Conservation (phyloP, 257 asterid species). For the Nicotiana tabacum region DNA sequence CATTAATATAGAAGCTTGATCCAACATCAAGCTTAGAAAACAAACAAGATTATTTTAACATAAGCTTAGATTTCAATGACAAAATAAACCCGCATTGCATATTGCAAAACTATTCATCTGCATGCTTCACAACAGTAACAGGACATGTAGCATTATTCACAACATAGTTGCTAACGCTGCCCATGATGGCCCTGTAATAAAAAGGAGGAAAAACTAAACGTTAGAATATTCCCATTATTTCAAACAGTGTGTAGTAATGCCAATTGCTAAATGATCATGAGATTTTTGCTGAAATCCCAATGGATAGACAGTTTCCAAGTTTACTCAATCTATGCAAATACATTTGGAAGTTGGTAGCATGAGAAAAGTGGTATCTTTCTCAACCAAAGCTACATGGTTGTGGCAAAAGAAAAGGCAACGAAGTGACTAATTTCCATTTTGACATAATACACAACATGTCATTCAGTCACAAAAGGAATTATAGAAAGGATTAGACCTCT, state of each 20-base stretch:
- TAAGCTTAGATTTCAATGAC: not conserved
- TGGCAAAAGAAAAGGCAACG: not conserved
- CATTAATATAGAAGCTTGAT: not conserved
- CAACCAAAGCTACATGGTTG: not conserved
- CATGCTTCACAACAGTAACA: slow-evolving; percentile 71
- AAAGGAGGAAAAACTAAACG: slow-evolving; percentile 3
- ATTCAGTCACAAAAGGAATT: not conserved
- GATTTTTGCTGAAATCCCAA: not conserved
- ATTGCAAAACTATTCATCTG: slow-evolving; percentile 31
- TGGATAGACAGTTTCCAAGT: not conserved
- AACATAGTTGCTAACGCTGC: slow-evolving; percentile 84
- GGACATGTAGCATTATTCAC: slow-evolving; percentile 83
- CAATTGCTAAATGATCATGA: not conserved
- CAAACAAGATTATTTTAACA: not conserved
- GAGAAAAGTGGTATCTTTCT: not conserved
- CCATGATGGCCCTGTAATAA: slow-evolving; percentile 74
- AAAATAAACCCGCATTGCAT: slow-evolving; percentile 6
- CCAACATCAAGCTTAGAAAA: not conserved
- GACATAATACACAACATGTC: not conserved
- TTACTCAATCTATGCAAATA: not conserved
- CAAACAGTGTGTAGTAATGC: not conserved
- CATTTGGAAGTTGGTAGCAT: not conserved
- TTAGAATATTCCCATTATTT: not conserved
- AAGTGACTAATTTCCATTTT: not conserved
- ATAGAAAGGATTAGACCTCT: slow-evolving; percentile 42